These are phyloP conservation scores for Debaryomycetaceae sp. DNA, from an alignment of 1,139 yeast genomes.

Conservation along the genomic window DNA sequence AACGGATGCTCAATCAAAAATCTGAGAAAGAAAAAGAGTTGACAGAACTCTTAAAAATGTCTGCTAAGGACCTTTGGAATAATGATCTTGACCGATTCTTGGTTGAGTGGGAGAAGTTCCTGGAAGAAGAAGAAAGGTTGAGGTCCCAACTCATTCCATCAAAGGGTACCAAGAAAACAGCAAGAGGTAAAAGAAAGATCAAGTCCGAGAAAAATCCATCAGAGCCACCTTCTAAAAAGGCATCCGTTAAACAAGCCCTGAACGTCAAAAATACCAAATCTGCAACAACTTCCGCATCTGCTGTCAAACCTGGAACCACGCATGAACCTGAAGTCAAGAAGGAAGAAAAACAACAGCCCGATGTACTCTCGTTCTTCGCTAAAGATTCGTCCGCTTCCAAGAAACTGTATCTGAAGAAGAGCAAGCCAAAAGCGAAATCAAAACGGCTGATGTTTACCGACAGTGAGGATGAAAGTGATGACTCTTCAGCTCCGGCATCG, in stretches of 20 bases:
- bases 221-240: slow-evolving; percentile 11
- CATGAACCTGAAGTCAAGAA: not conserved
- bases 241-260: slow-evolving; percentile 4
- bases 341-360: slow-evolving; percentile 3
- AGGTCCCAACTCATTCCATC: slow-evolving; percentile 28
- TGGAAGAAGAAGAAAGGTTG: slow-evolving; percentile 30
- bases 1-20: slow-evolving; percentile 68
- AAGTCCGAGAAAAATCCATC: slow-evolving; percentile 14
- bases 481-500: slow-evolving; percentile 16
- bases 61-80: slow-evolving; percentile 89
- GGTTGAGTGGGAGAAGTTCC: slow-evolving; percentile 62
- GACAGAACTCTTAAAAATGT: slow-evolving; percentile 57
- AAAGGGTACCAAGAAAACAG: slow-evolving; percentile 28
- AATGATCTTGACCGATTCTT: slow-evolving; percentile 75
- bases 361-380: slow-evolving; percentile 10
- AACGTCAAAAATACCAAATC: slow-evolving; percentile 3
- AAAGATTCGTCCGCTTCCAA: not conserved
- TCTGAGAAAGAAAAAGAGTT: slow-evolving; percentile 73
- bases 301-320: slow-evolving; percentile 1
- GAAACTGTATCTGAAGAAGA: slow-evolving; percentile 8
- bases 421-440: slow-evolving; percentile 5
- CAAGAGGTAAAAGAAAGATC: slow-evolving; percentile 19
- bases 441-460: slow-evolving; percentile 21
- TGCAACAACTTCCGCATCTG: not conserved
- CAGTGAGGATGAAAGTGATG: slow-evolving; percentile 27